Evolutionary conservation across 345 rosid species (phyloP).

Genomic region (Gossypium longicalyx): DNA sequence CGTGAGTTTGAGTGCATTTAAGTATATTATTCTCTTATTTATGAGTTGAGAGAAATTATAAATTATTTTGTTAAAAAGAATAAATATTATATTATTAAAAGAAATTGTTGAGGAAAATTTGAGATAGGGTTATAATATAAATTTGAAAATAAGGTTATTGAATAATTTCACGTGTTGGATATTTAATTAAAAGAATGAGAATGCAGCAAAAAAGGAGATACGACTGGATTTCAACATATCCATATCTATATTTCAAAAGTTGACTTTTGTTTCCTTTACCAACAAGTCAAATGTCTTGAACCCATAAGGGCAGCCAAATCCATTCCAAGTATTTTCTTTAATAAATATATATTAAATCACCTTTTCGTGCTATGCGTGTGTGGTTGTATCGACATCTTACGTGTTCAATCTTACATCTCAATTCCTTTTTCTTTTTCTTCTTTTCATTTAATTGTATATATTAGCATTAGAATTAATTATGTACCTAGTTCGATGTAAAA

Average conservation of each 20-base stretch:
- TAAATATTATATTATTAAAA: too few relatives aligned
- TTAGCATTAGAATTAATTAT: too few relatives aligned
- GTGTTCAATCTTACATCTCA: not conserved
- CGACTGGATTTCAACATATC: not conserved
- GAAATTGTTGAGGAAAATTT: too few relatives aligned
- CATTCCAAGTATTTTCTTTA: not conserved
- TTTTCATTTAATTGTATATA: too few relatives aligned
- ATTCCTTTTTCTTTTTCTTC: not conserved
- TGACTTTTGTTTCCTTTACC: not conserved
- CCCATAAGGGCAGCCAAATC: not conserved
- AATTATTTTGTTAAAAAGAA: too few relatives aligned
- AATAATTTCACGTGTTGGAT: too few relatives aligned
- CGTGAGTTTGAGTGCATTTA: rapidly evolving
- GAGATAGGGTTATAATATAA: too few relatives aligned
- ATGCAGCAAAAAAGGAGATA: not conserved
- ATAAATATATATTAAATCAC: not conserved
- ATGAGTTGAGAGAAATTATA: rapidly evolving
- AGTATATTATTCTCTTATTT: too few relatives aligned
- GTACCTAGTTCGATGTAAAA: too few relatives aligned
- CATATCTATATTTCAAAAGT: not conserved
- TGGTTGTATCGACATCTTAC: not conserved
- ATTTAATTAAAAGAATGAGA: not conserved
- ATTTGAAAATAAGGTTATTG: too few relatives aligned
- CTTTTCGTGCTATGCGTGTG: not conserved
- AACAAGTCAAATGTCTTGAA: not conserved